These are phyloP conservation scores for Talaromyces sp. DNA, from an alignment of 2,329 filamentous ascomycete genomes.

Conservation along the genomic window DNA sequence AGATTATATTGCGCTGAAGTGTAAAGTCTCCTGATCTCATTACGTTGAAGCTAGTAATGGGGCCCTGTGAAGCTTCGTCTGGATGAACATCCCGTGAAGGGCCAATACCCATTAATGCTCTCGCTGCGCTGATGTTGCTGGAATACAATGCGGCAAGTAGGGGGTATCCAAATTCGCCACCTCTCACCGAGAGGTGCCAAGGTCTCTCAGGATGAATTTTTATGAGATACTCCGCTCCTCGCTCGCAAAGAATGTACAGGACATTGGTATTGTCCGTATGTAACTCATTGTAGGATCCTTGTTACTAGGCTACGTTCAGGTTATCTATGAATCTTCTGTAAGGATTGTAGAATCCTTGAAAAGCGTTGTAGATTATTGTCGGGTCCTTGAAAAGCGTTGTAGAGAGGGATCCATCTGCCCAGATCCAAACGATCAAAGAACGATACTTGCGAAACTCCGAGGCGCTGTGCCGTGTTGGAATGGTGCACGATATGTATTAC, in stretches of 20 bases:
- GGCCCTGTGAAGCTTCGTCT: not conserved
- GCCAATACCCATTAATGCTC: not conserved
- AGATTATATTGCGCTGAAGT: not conserved
- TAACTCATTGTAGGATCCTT: too few species aligned
- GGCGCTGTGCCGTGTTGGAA: not conserved
- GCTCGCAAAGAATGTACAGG: not conserved
- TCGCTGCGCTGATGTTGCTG: not conserved
- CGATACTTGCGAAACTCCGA: not conserved
- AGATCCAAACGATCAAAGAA: not conserved
- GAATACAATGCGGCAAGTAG: not conserved
- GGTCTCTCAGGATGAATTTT: not conserved
- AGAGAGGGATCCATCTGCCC: not conserved
- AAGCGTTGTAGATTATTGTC: too few species aligned
- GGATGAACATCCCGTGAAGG: not conserved
- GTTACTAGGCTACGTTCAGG: not conserved
- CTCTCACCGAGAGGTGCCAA: not conserved
- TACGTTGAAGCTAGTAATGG: too few species aligned
- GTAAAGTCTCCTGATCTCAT: not conserved
- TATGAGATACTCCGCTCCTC: not conserved
- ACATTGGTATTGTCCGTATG: not conserved
- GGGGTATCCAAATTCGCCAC: not conserved
- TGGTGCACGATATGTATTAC: not conserved
- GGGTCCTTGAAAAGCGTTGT: not conserved
- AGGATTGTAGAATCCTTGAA: not conserved
- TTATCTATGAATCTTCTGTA: not conserved